Percentiles rank a stretch among this genome's conserved stretches.
These are phyloP conservation scores for Selaginella tamariscina DNA, from an alignment of 75 land plant genomes.

Conservation along the genomic window DNA sequence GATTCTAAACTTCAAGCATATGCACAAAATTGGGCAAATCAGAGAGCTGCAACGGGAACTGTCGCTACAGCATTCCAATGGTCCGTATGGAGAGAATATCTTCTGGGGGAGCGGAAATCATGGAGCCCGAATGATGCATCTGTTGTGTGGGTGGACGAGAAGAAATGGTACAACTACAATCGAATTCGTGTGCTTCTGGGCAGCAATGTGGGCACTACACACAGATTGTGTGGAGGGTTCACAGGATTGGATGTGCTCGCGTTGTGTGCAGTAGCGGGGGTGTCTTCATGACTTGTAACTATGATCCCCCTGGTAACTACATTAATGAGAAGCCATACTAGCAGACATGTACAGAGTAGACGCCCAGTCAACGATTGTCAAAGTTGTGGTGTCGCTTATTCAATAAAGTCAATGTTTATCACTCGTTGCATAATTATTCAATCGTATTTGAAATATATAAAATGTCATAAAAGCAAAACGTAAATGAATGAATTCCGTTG, in stretches of 20 bases:
- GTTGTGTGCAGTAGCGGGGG: constrained; percentile 29
- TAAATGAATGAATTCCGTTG: constrained; percentile 84
- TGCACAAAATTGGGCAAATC: constrained; percentile 30
- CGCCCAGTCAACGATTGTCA: too few relatives aligned
- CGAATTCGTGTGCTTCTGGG: constrained; percentile 39
- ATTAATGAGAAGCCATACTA: constrained; percentile 30
- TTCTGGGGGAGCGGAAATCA: constrained; percentile 27
- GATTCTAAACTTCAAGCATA: constrained; percentile 27
- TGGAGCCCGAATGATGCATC: constrained; percentile 30
- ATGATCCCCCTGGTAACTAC: constrained; percentile 47
- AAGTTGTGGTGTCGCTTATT: too few relatives aligned
- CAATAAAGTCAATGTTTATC: too few relatives aligned
- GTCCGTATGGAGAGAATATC: constrained; percentile 35
- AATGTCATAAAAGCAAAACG: too few relatives aligned
- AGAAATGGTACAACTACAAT: constrained; percentile 33
- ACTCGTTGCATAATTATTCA: too few relatives aligned
- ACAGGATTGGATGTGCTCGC: constrained; percentile 35
- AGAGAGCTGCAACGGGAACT: constrained; percentile 11
- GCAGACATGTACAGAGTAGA: too few relatives aligned
- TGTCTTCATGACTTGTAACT: constrained; percentile 36
- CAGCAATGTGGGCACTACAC: constrained; percentile 44
- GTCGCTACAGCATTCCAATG: constrained; percentile 20
- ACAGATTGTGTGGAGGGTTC: constrained; percentile 37
- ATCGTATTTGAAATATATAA: too few relatives aligned
- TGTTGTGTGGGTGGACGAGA: constrained; percentile 40